A percentile compares a stretch with the other conserved stretches of the same genome.
These are phyloP conservation scores for Sporothrix luriei DNA, from an alignment of 2,329 filamentous ascomycete genomes.

Conservation along the genomic window DNA sequence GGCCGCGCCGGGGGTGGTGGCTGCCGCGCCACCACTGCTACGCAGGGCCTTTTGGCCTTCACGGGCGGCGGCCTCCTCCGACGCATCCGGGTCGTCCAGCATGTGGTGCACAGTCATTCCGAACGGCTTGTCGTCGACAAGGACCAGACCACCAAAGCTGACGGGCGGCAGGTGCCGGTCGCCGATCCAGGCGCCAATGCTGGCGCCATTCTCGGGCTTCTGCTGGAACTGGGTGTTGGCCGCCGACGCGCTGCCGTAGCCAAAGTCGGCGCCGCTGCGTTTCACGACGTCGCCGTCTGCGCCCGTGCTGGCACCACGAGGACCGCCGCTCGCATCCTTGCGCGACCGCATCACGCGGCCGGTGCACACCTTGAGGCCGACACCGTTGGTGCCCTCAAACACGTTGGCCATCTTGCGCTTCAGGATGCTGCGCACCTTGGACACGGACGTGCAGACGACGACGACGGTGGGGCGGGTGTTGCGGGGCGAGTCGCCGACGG, in stretches of 20 bases:
- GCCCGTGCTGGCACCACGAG: background rate
- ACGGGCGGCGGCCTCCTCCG: constrained; percentile 33
- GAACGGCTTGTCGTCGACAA: constrained; percentile 81
- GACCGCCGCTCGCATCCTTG: constrained; percentile 9
- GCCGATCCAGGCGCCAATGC: constrained; percentile 86
- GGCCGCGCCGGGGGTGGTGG: constrained; percentile 39
- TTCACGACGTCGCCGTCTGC: background rate
- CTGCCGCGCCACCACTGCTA: constrained; percentile 30
- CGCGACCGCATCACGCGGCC: constrained; percentile 37
- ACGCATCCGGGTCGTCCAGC: constrained; percentile 70
- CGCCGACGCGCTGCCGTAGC: constrained; percentile 44
- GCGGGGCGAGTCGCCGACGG: constrained; percentile 68
- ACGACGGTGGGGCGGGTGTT: constrained; percentile 72
- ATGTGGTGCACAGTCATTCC: constrained; percentile 98
- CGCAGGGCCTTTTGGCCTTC: constrained; percentile 36
- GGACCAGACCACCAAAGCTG: constrained; percentile 83
- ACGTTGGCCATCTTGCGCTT: constrained; percentile 66
- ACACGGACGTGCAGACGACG: constrained; percentile 74
- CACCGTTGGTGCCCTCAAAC: constrained; percentile 62
- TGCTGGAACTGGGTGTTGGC: constrained; percentile 78
- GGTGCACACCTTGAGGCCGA: constrained; percentile 40
- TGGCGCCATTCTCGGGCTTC: constrained; percentile 80
- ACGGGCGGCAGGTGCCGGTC: constrained; percentile 86
- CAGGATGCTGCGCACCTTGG: constrained; percentile 70
- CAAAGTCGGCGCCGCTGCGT: constrained; percentile 38